A percentile compares a stretch with the other conserved stretches of the same genome.
phyloP scores from a whole-genome alignment of 2,329 filamentous ascomycete species.

The Cyanodermella asteris region DNA sequence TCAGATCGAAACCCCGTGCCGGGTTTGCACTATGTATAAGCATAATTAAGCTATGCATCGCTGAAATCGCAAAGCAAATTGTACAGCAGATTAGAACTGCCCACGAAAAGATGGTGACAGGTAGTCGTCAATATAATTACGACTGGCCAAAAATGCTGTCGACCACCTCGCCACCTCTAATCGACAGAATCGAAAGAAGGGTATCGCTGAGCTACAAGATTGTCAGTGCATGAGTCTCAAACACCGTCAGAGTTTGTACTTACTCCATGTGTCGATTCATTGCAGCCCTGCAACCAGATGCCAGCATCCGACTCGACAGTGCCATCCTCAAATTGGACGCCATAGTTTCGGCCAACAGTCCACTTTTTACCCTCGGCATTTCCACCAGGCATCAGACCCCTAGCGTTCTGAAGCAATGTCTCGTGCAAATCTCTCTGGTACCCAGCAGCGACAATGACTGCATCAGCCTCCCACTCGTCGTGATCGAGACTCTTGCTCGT shows the following conservation, averaged over 20 bases:
- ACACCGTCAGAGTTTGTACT: constrained; percentile 19
- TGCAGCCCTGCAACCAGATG: constrained; percentile 85
- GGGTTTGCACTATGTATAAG: too few relatives aligned
- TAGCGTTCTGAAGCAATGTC: constrained; percentile 46
- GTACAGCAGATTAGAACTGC: too few relatives aligned
- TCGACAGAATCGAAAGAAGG: constrained; percentile 55
- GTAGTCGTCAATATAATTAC: too few relatives aligned
- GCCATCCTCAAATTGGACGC: constrained; percentile 45
- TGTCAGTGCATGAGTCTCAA: constrained; percentile 13
- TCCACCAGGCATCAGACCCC: constrained; percentile 39
- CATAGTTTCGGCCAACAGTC: constrained; percentile 56
- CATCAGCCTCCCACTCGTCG: constrained; percentile 29
- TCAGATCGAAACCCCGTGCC: too few relatives aligned
- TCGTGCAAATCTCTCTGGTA: constrained; percentile 64
- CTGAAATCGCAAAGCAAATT: too few relatives aligned
- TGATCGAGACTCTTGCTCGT: constrained; percentile 10
- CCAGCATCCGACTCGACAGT: constrained; percentile 52
- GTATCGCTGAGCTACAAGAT: constrained; percentile 44
- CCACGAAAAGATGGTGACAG: too few relatives aligned
- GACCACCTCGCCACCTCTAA: constrained; percentile 57
- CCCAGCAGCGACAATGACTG: constrained; percentile 72
- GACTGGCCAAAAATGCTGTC: constrained; percentile 57
- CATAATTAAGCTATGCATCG: too few relatives aligned
- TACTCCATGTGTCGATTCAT: constrained; percentile 67
- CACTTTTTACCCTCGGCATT: constrained; percentile 30